phyloP scores from a whole-genome alignment of 2,329 filamentous ascomycete species.

The Epichloe glyceriae region DNA sequence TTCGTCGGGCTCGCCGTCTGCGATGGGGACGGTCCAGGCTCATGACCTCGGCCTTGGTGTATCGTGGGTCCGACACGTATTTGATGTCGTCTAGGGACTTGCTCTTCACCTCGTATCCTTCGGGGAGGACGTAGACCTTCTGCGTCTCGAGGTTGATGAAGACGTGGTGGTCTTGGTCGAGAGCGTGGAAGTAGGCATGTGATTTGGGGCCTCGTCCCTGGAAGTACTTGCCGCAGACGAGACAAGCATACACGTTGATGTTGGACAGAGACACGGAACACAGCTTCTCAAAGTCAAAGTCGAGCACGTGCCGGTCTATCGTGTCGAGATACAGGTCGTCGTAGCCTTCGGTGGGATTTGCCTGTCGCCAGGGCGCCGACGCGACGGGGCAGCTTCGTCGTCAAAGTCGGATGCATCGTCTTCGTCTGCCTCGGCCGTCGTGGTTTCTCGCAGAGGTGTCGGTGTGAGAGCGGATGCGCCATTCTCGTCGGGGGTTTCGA shows the following conservation, averaged over 20 bases:
- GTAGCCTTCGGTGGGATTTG: constrained; percentile 74
- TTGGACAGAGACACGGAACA: constrained; percentile 94
- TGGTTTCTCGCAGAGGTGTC: constrained; percentile 7
- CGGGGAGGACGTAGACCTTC: constrained; percentile 81
- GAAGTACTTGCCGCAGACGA: constrained; percentile 96
- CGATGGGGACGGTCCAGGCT: constrained; percentile 51
- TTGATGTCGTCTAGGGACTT: constrained; percentile 96
- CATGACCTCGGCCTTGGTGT: constrained; percentile 67
- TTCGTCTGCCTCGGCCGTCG: constrained; percentile 12
- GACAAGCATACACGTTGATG: constrained; percentile 96
- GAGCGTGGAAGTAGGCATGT: constrained; percentile 92
- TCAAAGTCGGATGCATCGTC: constrained; percentile 25
- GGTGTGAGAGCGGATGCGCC: constrained; percentile 18
- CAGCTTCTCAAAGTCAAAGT: constrained; percentile 98
- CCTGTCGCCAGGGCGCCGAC: constrained; percentile 50
- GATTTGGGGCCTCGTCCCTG: constrained; percentile 89
- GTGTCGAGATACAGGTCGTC: constrained; percentile 96
- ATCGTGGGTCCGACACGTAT: constrained; percentile 86
- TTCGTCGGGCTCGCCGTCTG: background rate
- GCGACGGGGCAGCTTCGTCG: constrained; percentile 25
- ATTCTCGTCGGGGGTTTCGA: constrained; percentile 23
- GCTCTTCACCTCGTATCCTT: constrained; percentile 92
- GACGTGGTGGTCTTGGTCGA: constrained; percentile 92
- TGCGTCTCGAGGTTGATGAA: constrained; percentile 96
- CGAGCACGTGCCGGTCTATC: constrained; percentile 80